Base-by-base conservation (phyloP, 2,329 filamentous ascomycete species). In the Colletotrichum spinosum region DNA sequence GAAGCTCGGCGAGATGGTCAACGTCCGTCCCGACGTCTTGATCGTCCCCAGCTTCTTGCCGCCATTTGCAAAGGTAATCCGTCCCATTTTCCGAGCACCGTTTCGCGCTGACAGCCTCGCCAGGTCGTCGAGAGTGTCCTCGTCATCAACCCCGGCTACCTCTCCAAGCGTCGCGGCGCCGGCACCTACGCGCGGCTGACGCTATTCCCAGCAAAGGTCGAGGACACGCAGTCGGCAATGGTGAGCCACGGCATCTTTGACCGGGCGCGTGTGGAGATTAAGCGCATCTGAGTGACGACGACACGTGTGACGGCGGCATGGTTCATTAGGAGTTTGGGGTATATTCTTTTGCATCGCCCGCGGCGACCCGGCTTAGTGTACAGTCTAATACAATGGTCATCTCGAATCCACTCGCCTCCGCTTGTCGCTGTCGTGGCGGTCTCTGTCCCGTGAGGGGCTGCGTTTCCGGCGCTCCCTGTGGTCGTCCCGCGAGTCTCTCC, bases 101-200 rank as follows among this genome's bases (percentile, higher is more conserved):
- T 39, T 38, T 8, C 10, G 17, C 10, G 39, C 67, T 69, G 51
- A 68, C 59, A 12, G 11, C 11, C 33, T 6, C 15, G 33, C 2
- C 70, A 97, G 94, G 93, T 97, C 46, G 90, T 98, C 10, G 93
- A 97, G 73, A 93, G 91, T 70, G 94, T 97, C 0, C 79, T 98
- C 7, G 89, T 94, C 11, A 91, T 99, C 73, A 99, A 99, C 76
- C 95, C 96, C 0, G 95, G 96, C 6, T 90, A 88, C 54, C 80
- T 97, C 39, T 96, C 93, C 13, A 97, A 97, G 79, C 88, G 92
- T 61, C 90, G 89, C 65, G 94, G 90, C 1, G 86, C 94, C 0
- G 96, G 96, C 6, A 97, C 94, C 1, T 98, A 91, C 76, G 92
- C 93, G 1, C 89, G 90, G 55, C 86, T 99, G 83, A 88, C 88